These are phyloP conservation scores for Tuber magnatum DNA, from an alignment of 495 filamentous ascomycete genomes.

Conservation along the genomic window DNA sequence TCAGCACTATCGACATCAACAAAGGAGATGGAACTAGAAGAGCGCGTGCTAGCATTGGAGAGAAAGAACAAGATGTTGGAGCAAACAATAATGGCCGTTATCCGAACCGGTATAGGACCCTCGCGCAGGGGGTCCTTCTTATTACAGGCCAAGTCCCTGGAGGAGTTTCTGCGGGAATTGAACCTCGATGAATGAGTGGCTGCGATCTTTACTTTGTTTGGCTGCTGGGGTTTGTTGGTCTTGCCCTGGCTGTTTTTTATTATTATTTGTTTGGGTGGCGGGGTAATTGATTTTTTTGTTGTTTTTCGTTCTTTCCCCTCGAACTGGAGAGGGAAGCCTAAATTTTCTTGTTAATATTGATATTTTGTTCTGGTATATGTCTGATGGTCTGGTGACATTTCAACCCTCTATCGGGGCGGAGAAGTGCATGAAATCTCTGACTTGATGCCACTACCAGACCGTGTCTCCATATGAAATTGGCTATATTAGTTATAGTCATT, in stretches of 20 bases:
- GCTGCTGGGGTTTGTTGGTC: constrained; percentile 24
- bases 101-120: constrained; percentile 36
- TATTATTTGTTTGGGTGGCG: constrained; percentile 8
- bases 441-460: not conserved
- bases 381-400: not conserved
- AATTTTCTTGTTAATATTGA: constrained; percentile 17
- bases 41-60: constrained; percentile 38
- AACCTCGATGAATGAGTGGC: constrained; percentile 26
- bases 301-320: constrained; percentile 12
- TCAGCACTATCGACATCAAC: constrained; percentile 3
- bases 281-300: constrained; percentile 17
- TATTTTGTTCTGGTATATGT: constrained; percentile 13
- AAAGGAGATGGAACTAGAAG: constrained; percentile 38
- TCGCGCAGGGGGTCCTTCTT: constrained; percentile 28
- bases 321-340: constrained; percentile 11
- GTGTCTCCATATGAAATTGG: not conserved
- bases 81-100: constrained; percentile 41
- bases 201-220: too few relatives aligned
- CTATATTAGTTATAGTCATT: not conserved
- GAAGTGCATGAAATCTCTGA: not conserved
- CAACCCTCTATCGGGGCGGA: not conserved
- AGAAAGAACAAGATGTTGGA: constrained; percentile 43
- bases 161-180: constrained; percentile 36
- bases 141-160: constrained; percentile 35
- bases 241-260: constrained; percentile 15